Evolutionary conservation across 768 basidiomycete genomes (phyloP), one percentile per base, ranked within the genome.

Genomic region (Wakefieldia striispora): DNA sequence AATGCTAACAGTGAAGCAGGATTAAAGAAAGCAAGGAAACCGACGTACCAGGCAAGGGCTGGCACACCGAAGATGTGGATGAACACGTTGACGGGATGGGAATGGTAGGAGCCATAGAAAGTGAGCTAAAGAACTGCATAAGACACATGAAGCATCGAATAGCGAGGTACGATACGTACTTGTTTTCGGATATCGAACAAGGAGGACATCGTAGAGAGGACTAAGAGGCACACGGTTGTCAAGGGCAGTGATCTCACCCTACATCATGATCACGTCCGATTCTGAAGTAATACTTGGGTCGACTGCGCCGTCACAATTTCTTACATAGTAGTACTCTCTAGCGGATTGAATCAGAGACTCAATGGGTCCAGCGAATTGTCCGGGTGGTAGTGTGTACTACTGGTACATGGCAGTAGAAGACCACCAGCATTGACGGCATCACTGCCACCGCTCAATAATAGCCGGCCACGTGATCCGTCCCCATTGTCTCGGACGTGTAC

Each of bases 51-150:
- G 48, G 91, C 64, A 53, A 97, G 76, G 51, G 87, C 62, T 7
- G 94, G 94, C 12, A 95, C 92, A 56, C 83, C 92, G 51, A 90
- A 61, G 58, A 94, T 74, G 68, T 98, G 95, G 54, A 97, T 91
- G 47, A 78, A 68, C 56, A 97, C 71, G 66, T 98, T 98, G 54
- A 82, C 70, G 23, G 81, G 81, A 66, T 95, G 86, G 14, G 82
- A 75, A 68, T 97, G 94, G 70, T 97, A 97, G 43, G 92, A 86
- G 17, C 91, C 92, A 66, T 97, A 97, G 75, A 95, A 95, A 21
- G 85, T 76, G 62, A 97, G 78, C 92, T 97, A 53, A 21, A 44
- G 51, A 51, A 33, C 45, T 44, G 33, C 43, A 48, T 47, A 39
- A 8, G 9, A 40, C 43, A 20, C 43, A 48, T 43, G 47, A 33